Conservation (phyloP, 768 basidiomycete genomes). For the Strobilomyces confusus region DNA sequence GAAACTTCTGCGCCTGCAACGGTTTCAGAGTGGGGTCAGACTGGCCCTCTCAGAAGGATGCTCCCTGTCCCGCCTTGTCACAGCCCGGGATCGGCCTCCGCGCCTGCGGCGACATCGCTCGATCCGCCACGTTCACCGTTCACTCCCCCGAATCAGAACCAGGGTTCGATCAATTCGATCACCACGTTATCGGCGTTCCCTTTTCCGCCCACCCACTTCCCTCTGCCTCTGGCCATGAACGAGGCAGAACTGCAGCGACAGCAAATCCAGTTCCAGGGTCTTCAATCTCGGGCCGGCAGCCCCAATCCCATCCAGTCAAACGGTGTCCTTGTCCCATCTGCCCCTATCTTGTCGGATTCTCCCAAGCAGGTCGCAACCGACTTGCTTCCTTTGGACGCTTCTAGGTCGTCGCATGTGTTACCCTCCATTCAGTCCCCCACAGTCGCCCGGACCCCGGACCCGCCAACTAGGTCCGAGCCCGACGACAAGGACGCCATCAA, state of each 20-base stretch:
- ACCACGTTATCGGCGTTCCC: slow-evolving; percentile 73
- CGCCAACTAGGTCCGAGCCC: background rate
- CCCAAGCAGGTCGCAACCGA: slow-evolving; percentile 14
- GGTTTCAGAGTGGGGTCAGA: slow-evolving; percentile 32
- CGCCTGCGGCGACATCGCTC: slow-evolving; percentile 1
- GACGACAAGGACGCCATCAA: background rate
- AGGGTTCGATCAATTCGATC: slow-evolving; percentile 43
- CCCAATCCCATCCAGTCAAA: slow-evolving; percentile 11
- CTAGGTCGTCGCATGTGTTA: too few relatives aligned
- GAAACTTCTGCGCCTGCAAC: background rate
- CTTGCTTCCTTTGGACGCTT: background rate
- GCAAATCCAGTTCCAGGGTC: slow-evolving; percentile 21
- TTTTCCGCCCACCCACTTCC: slow-evolving; percentile 67
- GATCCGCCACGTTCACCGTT: slow-evolving; percentile 28
- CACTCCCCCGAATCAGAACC: slow-evolving; percentile 13
- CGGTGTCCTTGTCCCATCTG: background rate
- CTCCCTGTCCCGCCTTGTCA: slow-evolving; percentile 22
- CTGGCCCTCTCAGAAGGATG: slow-evolving; percentile 14
- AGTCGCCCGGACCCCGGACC: background rate
- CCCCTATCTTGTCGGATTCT: slow-evolving; percentile 18
- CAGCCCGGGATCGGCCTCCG: slow-evolving; percentile 11
- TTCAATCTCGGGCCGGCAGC: slow-evolving; percentile 18
- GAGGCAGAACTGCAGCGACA: slow-evolving; percentile 27
- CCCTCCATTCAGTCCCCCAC: slow-evolving; percentile 3
- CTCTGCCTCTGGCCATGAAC: slow-evolving; percentile 45